These are phyloP conservation scores for Globisporangium iwayamae DNA, from an alignment of 352 stramenopile genomes.

Conservation along the genomic window DNA sequence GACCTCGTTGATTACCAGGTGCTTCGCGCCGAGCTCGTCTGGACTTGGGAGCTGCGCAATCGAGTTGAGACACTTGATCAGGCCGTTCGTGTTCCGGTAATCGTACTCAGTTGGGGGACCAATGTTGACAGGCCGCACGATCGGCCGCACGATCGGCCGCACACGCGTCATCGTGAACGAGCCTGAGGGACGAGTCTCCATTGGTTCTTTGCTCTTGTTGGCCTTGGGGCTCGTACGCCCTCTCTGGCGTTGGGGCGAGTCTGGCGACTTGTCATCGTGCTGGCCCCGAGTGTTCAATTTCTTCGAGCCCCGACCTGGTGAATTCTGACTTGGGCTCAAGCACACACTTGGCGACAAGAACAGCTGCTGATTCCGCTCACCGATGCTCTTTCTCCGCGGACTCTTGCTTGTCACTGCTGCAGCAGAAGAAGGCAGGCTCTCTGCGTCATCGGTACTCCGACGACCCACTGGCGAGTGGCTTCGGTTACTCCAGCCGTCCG, in stretches of 20 bases:
- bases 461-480: constrained; percentile 11
- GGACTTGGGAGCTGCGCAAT: constrained; percentile 51
- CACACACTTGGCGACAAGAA: background rate
- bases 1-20: constrained; percentile 76
- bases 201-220: constrained; percentile 6
- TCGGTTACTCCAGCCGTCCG: constrained; percentile 19
- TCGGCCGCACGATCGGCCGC: constrained; percentile 49
- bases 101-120: constrained; percentile 69
- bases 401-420: constrained; percentile 3
- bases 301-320: background rate
- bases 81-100: constrained; percentile 68
- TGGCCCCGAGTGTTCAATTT: background rate
- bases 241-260: constrained; percentile 3
- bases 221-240: constrained; percentile 9
- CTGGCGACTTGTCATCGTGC: background rate
- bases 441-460: background rate
- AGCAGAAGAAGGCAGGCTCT: background rate
- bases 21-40: constrained; percentile 65
- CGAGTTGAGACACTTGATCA: constrained; percentile 79
- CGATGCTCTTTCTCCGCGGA: background rate
- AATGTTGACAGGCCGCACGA: constrained; percentile 57
- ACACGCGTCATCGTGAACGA: constrained; percentile 28
- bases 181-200: background rate
- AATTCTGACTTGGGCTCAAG: background rate
- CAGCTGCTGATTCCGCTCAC: background rate